A percentile compares a stretch with the other conserved stretches of the same genome.
Conservation (phyloP, 805 yeast species). For the Metschnikowia reukaufii region DNA sequence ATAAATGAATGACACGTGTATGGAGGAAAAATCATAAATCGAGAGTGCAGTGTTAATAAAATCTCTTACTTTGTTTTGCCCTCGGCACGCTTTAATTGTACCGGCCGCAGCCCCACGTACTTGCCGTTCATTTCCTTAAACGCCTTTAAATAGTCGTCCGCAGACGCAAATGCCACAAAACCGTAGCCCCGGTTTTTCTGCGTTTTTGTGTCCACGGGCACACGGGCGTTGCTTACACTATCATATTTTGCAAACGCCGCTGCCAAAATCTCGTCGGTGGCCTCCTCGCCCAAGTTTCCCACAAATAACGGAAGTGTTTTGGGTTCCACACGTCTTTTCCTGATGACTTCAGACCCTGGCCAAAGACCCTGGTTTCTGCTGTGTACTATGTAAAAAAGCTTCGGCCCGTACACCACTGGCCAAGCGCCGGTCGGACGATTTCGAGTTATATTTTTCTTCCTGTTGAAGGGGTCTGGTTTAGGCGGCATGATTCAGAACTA, state of each 20-base stretch:
- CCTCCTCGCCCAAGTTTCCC: slow-evolving; percentile 72
- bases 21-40: no score
- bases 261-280: slow-evolving; percentile 54
- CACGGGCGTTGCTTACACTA: slow-evolving; percentile 57
- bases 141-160: slow-evolving; percentile 68
- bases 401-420: slow-evolving; percentile 54
- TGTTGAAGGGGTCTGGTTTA: slow-evolving; percentile 12
- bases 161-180: slow-evolving; percentile 63
- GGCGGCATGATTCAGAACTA: slow-evolving; percentile 5
- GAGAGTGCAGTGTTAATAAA: no score
- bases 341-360: background rate
- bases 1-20: background rate
- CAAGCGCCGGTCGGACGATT: slow-evolving; percentile 53
- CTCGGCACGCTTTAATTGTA: slow-evolving; percentile 64
- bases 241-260: slow-evolving; percentile 54
- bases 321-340: slow-evolving; percentile 66
- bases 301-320: slow-evolving; percentile 68
- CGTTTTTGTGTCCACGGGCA: slow-evolving; percentile 51
- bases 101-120: slow-evolving; percentile 72
- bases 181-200: slow-evolving; percentile 66
- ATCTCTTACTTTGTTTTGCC: slow-evolving; percentile 18
- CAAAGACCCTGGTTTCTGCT: background rate
- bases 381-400: slow-evolving; percentile 15
- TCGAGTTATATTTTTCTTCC: slow-evolving; percentile 30
- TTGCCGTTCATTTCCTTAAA: slow-evolving; percentile 77